A percentile compares a stretch with the other conserved stretches of the same genome.
These are phyloP conservation scores for Rhodotorula diobovata DNA, from an alignment of 768 basidiomycete genomes.

Conservation along the genomic window DNA sequence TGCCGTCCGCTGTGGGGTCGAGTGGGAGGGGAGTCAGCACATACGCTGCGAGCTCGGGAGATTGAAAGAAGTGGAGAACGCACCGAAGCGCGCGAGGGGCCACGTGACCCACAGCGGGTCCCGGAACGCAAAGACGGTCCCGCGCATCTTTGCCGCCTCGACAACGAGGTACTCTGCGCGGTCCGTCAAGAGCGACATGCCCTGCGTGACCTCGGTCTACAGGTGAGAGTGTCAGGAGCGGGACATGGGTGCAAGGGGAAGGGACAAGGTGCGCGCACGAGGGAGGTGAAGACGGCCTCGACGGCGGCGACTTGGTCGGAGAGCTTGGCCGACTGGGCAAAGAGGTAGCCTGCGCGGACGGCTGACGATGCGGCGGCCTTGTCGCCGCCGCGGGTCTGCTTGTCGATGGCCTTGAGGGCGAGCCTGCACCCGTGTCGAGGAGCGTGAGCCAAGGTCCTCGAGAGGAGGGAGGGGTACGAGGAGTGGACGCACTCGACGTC, in stretches of 20 bases:
- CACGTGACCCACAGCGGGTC: conserved; percentile 40
- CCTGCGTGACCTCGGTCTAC: neutral
- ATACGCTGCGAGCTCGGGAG: too few species aligned
- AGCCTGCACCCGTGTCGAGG: neutral
- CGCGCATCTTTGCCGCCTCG: conserved; percentile 29
- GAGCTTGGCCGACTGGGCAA: conserved; percentile 30
- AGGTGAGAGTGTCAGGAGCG: neutral
- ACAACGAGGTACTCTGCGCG: conserved; percentile 24
- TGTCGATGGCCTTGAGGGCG: conserved; percentile 24
- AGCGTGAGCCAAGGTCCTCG: neutral
- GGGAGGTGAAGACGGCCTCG: conserved; percentile 22
- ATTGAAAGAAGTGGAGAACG: neutral
- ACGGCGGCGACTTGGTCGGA: conserved; percentile 32
- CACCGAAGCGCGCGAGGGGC: conserved; percentile 36
- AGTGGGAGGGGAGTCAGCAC: too few species aligned
- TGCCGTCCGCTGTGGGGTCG: conserved; percentile 20
- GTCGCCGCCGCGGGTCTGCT: neutral
- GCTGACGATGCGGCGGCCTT: neutral
- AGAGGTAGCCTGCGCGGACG: conserved; percentile 34
- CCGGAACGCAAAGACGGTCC: conserved; percentile 24
- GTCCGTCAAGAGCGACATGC: conserved; percentile 24
- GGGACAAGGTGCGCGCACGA: too few species aligned
- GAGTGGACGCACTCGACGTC: conserved; percentile 33
- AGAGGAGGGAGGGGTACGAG: neutral
- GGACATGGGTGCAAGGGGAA: too few species aligned